phyloP scores from a whole-genome alignment of 306 rosid species.

The Quercus suber region DNA sequence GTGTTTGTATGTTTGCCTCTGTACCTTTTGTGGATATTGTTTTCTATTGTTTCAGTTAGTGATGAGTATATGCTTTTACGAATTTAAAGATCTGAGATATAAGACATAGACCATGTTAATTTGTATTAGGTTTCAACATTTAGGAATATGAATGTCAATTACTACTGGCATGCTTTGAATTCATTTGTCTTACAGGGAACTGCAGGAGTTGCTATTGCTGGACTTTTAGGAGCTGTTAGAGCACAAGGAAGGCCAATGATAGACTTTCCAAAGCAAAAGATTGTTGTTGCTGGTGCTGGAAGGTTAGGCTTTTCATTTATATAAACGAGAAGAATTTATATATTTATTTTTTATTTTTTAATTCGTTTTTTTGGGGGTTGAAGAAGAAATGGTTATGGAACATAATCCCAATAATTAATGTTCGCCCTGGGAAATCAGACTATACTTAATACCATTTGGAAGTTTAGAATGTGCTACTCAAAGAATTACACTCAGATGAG shows the following conservation, averaged over 20 bases:
- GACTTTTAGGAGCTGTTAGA: constrained; percentile 97
- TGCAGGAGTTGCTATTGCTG: constrained; percentile 98
- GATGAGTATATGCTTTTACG: background rate
- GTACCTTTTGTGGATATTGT: background rate
- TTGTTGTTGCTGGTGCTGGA: constrained; percentile 99
- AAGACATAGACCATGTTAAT: background rate
- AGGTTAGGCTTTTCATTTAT: constrained; percentile 50
- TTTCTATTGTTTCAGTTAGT: background rate
- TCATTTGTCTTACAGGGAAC: constrained; percentile 66
- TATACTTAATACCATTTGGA: background rate
- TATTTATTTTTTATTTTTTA: too few relatives aligned
- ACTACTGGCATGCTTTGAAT: constrained; percentile 6
- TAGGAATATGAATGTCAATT: background rate
- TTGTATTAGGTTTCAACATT: background rate
- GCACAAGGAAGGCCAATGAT: constrained; percentile 99
- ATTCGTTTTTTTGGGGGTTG: background rate
- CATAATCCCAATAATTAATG: background rate
- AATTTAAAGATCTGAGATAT: background rate
- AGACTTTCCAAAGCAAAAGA: constrained; percentile 95
- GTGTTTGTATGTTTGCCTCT: background rate
- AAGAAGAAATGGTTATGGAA: background rate
- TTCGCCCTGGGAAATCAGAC: background rate
- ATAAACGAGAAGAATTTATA: background rate
- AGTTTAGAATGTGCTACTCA: background rate
- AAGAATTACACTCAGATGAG: background rate